A percentile compares a stretch with the other conserved stretches of the same genome.
Conservation (phyloP, 2,329 filamentous ascomycete species). For the Pezicula carpinea region DNA sequence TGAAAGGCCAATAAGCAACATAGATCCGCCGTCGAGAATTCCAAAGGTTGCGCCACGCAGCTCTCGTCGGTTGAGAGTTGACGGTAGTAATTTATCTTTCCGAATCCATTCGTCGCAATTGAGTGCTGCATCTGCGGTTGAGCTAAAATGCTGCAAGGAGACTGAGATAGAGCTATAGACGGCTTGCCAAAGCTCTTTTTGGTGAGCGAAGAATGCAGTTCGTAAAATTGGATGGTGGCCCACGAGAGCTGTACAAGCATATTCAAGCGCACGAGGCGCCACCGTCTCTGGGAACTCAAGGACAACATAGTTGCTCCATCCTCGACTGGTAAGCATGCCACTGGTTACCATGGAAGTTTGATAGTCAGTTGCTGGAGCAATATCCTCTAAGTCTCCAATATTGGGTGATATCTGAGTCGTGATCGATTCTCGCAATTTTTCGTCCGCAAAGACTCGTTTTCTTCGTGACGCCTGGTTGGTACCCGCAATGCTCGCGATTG, state of each 20-base stretch:
- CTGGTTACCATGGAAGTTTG: conserved; percentile 8
- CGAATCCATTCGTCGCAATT: background rate
- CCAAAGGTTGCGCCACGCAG: background rate
- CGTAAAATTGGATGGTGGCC: conserved; percentile 7
- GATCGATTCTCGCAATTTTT: no score
- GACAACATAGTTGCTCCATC: conserved; percentile 11
- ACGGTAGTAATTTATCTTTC: background rate
- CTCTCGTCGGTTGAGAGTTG: background rate
- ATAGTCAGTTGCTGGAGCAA: conserved; percentile 10
- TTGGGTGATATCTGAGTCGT: background rate
- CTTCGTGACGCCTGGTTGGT: no score
- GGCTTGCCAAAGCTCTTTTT: conserved; percentile 7
- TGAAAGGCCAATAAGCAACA: conserved; percentile 34
- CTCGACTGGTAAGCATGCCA: conserved; percentile 4
- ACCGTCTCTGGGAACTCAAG: conserved; percentile 5
- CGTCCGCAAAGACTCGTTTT: no score
- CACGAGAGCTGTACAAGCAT: conserved; percentile 5
- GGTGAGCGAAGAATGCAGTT: conserved; percentile 8
- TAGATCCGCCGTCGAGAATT: background rate
- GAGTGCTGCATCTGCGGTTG: background rate
- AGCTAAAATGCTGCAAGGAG: background rate
- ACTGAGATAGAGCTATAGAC: conserved; percentile 2
- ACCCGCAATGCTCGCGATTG: no score
- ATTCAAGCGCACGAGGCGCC: conserved; percentile 2
- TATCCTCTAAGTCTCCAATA: conserved; percentile 6